Conservation (phyloP, 805 yeast genomes). For the Zygosaccharomyces rouxii region DNA sequence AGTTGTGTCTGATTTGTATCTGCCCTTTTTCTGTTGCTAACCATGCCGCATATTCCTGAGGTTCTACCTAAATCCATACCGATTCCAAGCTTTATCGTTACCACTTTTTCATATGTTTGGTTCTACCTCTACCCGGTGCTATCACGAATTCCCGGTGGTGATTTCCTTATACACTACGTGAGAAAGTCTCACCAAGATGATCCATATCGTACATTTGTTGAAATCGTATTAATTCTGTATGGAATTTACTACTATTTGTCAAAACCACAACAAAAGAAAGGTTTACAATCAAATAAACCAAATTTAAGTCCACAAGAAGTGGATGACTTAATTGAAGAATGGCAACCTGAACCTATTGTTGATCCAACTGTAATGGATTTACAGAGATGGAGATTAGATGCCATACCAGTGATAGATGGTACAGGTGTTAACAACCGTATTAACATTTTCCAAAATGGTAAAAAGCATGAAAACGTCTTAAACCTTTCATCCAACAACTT, state of each 20-base stretch:
- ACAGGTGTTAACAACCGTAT: constrained; percentile 40
- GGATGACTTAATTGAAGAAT: constrained; percentile 79
- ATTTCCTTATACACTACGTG: constrained; percentile 58
- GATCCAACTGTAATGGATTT: constrained; percentile 41
- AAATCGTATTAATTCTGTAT: constrained; percentile 67
- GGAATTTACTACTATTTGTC: constrained; percentile 74
- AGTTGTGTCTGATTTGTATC: not conserved
- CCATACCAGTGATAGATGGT: constrained; percentile 62
- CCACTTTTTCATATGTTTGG: constrained; percentile 25
- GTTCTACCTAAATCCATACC: constrained; percentile 30
- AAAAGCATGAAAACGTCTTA: constrained; percentile 39
- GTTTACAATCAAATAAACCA: constrained; percentile 69
- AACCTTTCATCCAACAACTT: constrained; percentile 74
- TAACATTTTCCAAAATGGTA: constrained; percentile 27
- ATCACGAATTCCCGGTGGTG: constrained; percentile 29
- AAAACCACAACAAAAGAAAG: constrained; percentile 69
- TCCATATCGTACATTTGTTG: constrained; percentile 84
- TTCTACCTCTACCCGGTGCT: constrained; percentile 19
- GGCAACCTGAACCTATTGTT: constrained; percentile 88
- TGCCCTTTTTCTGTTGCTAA: not conserved
- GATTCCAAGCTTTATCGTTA: constrained; percentile 25
- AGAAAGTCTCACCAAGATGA: constrained; percentile 86
- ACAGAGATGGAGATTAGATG: constrained; percentile 50
- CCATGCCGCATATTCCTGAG: constrained; percentile 24
- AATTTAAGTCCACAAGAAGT: constrained; percentile 58